Base-by-base conservation (phyloP, 2,329 filamentous ascomycete species). In the Corniculantispora saksenae region DNA sequence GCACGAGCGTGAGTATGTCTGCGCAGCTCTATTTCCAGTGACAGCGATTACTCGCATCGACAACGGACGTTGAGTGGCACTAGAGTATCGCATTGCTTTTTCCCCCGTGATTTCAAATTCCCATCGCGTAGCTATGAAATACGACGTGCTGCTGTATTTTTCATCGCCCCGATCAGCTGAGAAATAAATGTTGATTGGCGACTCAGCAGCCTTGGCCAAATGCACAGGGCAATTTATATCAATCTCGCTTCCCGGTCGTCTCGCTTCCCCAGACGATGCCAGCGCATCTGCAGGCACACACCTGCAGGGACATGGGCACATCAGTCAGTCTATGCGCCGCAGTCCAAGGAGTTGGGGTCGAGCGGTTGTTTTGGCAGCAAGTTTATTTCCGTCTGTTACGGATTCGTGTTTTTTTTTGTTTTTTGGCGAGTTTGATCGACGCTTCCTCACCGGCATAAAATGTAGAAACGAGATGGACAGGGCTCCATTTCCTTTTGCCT, bases 21-120 rank as follows among this genome's bases (percentile, higher is more conserved):
- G 38, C 38, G 10, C 17, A 15, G 6, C 38, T 19, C 32, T 19
- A 43, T 43, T 43, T 43, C 12, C 6, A 43, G 38, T 13, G 12
- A 13, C 38, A 13, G 29, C 21, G 29, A 51, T 61, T 13, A 9
- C 58, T 61, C 47, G 58, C 58, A 61, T 61, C 51, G 32, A 51
- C 58, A 50, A 21, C 45, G 50, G 58, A 47, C 47, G 51, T 61
- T 27, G 38, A 25, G 48, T 35, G 56, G 40, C 13, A 38, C 57
- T 25, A 43, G 50, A 50, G 45, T 27, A 56, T 29, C 40, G 23
- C 38, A 43, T 57, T 45, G 23, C 21, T 29, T 45, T n/a, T 38
- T 21, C 29, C 1, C 15, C 38, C 9, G 12, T 43, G 38, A 43
- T 43, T 43, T 43, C 38, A 13, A 7, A 43, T 3, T 43, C 12